Conservation (phyloP, 2,329 filamentous ascomycete genomes). For the Lojkania enalia region DNA sequence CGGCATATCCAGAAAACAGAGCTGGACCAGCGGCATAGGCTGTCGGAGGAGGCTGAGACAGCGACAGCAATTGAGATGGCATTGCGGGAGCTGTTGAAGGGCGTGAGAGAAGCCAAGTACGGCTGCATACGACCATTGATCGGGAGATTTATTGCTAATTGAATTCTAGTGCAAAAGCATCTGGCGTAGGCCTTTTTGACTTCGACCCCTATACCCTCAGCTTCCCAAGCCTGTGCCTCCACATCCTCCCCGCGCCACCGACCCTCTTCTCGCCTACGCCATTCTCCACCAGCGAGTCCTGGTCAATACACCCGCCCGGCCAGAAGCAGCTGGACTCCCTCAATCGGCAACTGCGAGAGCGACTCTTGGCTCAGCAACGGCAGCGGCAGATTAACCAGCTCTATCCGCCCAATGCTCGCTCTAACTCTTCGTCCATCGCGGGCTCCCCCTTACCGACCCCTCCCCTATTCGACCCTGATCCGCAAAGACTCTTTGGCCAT, state of each 20-base stretch:
- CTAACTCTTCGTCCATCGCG: slow-evolving; percentile 28
- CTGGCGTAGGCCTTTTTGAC: slow-evolving; percentile 60
- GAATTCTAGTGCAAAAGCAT: slow-evolving; percentile 47
- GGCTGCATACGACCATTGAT: slow-evolving; percentile 4
- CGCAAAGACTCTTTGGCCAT: slow-evolving; percentile 73
- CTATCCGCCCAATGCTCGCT: slow-evolving; percentile 35
- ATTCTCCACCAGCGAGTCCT: slow-evolving; percentile 75
- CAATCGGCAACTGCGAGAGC: slow-evolving; percentile 65
- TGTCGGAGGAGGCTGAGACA: slow-evolving; percentile 74
- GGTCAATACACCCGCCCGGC: slow-evolving; percentile 77
- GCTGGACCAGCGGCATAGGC: slow-evolving; percentile 65
- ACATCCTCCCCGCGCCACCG: slow-evolving; percentile 76
- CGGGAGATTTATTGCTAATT: neutral
- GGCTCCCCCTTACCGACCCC: slow-evolving; percentile 44
- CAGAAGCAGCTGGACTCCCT: slow-evolving; percentile 75
- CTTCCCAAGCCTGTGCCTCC: slow-evolving; percentile 82
- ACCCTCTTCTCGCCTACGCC: slow-evolving; percentile 82
- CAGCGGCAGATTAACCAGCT: slow-evolving; percentile 41
- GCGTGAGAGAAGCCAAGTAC: slow-evolving; percentile 80
- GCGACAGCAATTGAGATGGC: slow-evolving; percentile 83
- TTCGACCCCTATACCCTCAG: slow-evolving; percentile 85
- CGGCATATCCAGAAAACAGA: slow-evolving; percentile 57
- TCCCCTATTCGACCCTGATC: slow-evolving; percentile 59
- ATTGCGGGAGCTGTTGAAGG: slow-evolving; percentile 78
- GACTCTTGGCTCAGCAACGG: slow-evolving; percentile 55